Evolutionary conservation across 139 green algal genomes (phyloP).

Genomic region (Astrephomene gubernaculifera): DNA sequence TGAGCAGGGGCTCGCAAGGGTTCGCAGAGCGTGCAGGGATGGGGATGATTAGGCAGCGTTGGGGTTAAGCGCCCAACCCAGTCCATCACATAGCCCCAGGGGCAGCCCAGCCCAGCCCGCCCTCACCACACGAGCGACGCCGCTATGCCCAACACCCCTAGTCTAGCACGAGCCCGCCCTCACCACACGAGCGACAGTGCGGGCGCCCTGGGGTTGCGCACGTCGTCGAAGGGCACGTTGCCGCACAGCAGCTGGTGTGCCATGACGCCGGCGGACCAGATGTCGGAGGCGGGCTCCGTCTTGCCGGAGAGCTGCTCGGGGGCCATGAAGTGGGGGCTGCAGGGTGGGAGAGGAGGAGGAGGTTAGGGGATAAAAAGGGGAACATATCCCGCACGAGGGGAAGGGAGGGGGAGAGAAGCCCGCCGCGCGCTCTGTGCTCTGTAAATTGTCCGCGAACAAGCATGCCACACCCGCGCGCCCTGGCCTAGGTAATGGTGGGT

Average conservation of each 20-base stretch:
- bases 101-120: background rate
- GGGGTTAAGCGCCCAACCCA: too few species aligned
- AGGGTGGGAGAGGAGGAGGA: background rate
- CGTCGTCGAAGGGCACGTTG: slow-evolving; percentile 90
- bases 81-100: background rate
- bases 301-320: slow-evolving; percentile 83
- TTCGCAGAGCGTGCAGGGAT: too few species aligned
- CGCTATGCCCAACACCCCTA: background rate
- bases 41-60: too few species aligned
- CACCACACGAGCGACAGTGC: slow-evolving; percentile 81
- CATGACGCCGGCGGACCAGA: slow-evolving; percentile 94
- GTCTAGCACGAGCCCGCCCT: background rate
- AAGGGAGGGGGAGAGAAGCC: too few species aligned
- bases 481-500: too few species aligned
- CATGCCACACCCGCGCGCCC: too few species aligned
- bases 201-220: slow-evolving; percentile 69
- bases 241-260: slow-evolving; percentile 89
- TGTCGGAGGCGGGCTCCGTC: slow-evolving; percentile 79
- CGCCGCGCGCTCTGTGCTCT: too few species aligned
- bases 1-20: too few species aligned
- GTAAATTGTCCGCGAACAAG: too few species aligned
- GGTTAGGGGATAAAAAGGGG: background rate
- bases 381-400: too few species aligned
- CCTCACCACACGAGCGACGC: background rate
- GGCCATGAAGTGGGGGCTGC: slow-evolving; percentile 72